Conservation (phyloP, 2,329 filamentous ascomycete species). For the Fusarium palustre region DNA sequence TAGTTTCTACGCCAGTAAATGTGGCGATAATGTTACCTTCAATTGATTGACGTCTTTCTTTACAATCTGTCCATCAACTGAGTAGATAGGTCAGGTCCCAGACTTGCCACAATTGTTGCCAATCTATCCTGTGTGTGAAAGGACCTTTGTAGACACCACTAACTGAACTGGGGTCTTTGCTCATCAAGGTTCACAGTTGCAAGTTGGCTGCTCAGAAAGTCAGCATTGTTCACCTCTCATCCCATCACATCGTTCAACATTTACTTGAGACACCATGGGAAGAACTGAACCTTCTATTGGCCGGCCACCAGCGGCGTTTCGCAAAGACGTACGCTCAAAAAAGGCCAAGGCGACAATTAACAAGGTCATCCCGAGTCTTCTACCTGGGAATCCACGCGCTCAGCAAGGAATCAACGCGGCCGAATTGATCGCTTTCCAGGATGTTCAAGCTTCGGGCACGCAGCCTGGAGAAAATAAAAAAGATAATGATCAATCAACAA, state of each 20-base stretch:
- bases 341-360: slow-evolving; percentile 68
- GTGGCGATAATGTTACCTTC: slow-evolving; percentile 2
- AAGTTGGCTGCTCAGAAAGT: not conserved
- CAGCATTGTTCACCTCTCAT: not conserved
- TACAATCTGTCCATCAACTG: not conserved
- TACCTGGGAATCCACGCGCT: slow-evolving; percentile 65
- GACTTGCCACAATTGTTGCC: rapidly evolving
- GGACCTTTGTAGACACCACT: slow-evolving; percentile 17
- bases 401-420: slow-evolving; percentile 64
- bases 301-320: slow-evolving; percentile 42
- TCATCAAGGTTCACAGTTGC: slow-evolving; percentile 20
- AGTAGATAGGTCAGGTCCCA: not conserved
- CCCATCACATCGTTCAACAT: not conserved
- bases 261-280: slow-evolving; percentile 26
- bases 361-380: slow-evolving; percentile 67
- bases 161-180: not conserved
- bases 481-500: slow-evolving; percentile 1
- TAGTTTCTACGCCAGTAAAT: not conserved
- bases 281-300: slow-evolving; percentile 43
- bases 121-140: rapidly evolving
- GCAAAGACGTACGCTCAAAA: slow-evolving; percentile 61
- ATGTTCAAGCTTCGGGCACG: rapidly evolving
- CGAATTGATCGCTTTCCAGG: slow-evolving; percentile 53
- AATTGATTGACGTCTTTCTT: not conserved
- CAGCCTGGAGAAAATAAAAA: rapidly evolving